phyloP scores from a whole-genome alignment of 2,329 filamentous ascomycete species.

The Aphanocladium album region DNA sequence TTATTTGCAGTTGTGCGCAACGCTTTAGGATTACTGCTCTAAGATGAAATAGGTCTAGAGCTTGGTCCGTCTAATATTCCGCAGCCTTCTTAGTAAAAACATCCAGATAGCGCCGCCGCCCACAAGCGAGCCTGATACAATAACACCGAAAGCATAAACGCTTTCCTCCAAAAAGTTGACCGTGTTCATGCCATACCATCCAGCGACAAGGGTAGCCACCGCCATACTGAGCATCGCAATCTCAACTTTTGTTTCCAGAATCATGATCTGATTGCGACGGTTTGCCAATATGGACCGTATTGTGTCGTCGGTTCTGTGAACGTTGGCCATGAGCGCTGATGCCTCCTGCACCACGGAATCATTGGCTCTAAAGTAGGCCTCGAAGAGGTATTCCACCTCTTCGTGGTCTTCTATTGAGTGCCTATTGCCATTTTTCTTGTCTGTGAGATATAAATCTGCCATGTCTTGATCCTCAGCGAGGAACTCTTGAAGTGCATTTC shows the following conservation, averaged over 20 bases:
- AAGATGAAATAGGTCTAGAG: not conserved
- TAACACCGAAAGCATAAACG: slow-evolving; percentile 22
- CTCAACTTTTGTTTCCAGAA: slow-evolving; percentile 31
- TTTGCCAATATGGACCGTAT: slow-evolving; percentile 29
- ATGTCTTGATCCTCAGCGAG: slow-evolving; percentile 32
- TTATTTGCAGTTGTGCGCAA: too few species aligned
- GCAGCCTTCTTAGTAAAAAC: slow-evolving; percentile 6
- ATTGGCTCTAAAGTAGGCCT: slow-evolving; percentile 31
- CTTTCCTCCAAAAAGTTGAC: slow-evolving; percentile 31
- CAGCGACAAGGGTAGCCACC: slow-evolving; percentile 29
- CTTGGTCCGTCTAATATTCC: not conserved
- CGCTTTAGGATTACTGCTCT: not conserved
- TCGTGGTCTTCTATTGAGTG: slow-evolving; percentile 28
- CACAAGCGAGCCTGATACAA: slow-evolving; percentile 3
- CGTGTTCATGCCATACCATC: slow-evolving; percentile 33
- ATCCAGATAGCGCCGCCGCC: slow-evolving; percentile 12
- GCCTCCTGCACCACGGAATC: slow-evolving; percentile 28
- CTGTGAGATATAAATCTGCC: slow-evolving; percentile 31
- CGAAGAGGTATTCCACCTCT: slow-evolving; percentile 32
- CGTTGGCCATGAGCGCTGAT: slow-evolving; percentile 22
- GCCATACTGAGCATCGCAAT: slow-evolving; percentile 32
- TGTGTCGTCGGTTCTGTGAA: slow-evolving; percentile 27
- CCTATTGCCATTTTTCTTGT: slow-evolving; percentile 23
- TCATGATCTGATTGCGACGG: slow-evolving; percentile 34
- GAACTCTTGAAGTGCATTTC: slow-evolving; percentile 27